A percentile compares a stretch with the other conserved stretches of the same genome.
Conservation (phyloP, 805 yeast species). For the Nakazawaea populi region DNA sequence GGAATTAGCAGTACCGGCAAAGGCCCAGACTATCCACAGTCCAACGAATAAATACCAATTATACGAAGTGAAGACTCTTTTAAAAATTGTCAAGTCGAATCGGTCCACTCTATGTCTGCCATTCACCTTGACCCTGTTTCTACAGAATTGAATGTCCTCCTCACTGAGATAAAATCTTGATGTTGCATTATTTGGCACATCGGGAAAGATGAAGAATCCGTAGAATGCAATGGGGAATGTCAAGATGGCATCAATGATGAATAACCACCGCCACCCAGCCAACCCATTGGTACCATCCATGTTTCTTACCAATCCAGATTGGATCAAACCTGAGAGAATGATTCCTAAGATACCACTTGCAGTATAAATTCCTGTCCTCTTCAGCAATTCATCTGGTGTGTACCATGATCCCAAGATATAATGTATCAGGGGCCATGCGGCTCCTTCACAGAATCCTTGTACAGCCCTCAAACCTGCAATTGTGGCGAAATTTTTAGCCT, state of each 20-base stretch:
- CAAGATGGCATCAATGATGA: constrained; percentile 42
- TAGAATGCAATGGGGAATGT: constrained; percentile 31
- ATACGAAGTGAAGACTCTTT: constrained; percentile 47
- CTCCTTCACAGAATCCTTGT: constrained; percentile 65
- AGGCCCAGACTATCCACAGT: constrained; percentile 41
- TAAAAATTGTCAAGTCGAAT: constrained; percentile 45
- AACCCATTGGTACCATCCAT: constrained; percentile 38
- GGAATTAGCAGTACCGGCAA: constrained; percentile 57
- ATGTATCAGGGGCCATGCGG: constrained; percentile 59
- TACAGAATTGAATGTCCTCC: constrained; percentile 46
- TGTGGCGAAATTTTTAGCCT: constrained; percentile 41
- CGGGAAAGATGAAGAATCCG: constrained; percentile 42
- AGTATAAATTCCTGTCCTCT: constrained; percentile 61
- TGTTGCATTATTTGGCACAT: constrained; percentile 55
- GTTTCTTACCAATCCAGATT: constrained; percentile 25
- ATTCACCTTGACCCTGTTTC: constrained; percentile 27
- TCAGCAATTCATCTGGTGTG: constrained; percentile 47
- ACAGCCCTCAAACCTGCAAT: constrained; percentile 61
- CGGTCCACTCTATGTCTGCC: constrained; percentile 19
- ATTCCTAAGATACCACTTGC: constrained; percentile 59
- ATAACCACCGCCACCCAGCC: constrained; percentile 52
- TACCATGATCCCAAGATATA: constrained; percentile 55
- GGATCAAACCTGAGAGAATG: constrained; percentile 51
- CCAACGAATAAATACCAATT: constrained; percentile 48
- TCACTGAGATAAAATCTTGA: constrained; percentile 38